Conservation (phyloP, 306 rosid species). For the Medicago lupulina region DNA sequence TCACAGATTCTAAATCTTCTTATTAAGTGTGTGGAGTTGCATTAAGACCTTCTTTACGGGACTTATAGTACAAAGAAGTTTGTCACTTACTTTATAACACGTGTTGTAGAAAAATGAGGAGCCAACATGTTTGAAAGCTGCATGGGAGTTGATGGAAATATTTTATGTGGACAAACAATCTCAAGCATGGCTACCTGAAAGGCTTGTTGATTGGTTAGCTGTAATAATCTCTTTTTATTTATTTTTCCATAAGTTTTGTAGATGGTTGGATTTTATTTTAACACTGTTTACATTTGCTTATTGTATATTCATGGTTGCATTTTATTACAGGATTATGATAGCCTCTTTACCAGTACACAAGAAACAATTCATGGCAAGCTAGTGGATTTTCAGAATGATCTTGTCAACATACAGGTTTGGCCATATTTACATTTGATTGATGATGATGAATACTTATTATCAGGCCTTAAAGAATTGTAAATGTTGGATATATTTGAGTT, state of each 20-base stretch:
- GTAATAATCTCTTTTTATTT: conserved; percentile 64
- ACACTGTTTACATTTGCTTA: conserved; percentile 11
- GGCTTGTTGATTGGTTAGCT: conserved; percentile 95
- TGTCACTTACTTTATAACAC: conserved; percentile 13
- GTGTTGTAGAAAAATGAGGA: conserved; percentile 67
- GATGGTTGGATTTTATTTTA: conserved; percentile 29
- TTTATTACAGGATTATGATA: conserved; percentile 75
- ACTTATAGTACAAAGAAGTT: conserved; percentile 5
- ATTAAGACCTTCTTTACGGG: conserved; percentile 32
- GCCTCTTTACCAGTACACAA: conserved; percentile 75
- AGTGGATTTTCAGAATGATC: conserved; percentile 67
- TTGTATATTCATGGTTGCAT: conserved; percentile 36
- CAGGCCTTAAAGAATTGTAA: conserved; percentile 12
- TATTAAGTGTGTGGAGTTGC: background rate
- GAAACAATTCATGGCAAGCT: conserved; percentile 78
- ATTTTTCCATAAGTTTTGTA: conserved; percentile 22
- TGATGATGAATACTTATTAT: conserved; percentile 3
- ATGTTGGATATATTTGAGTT: conserved; percentile 15
- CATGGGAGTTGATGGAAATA: conserved; percentile 93
- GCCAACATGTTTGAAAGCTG: conserved; percentile 86
- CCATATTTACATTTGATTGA: conserved; percentile 28
- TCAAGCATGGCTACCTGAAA: conserved; percentile 88
- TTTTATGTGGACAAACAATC: conserved; percentile 90
- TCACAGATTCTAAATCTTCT: conserved; percentile 12
- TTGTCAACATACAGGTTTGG: conserved; percentile 75